Evolutionary conservation across 2,329 filamentous ascomycete genomes (phyloP), one percentile per base, ranked within the genome.

Genomic region (Celoporthe dispersa): DNA sequence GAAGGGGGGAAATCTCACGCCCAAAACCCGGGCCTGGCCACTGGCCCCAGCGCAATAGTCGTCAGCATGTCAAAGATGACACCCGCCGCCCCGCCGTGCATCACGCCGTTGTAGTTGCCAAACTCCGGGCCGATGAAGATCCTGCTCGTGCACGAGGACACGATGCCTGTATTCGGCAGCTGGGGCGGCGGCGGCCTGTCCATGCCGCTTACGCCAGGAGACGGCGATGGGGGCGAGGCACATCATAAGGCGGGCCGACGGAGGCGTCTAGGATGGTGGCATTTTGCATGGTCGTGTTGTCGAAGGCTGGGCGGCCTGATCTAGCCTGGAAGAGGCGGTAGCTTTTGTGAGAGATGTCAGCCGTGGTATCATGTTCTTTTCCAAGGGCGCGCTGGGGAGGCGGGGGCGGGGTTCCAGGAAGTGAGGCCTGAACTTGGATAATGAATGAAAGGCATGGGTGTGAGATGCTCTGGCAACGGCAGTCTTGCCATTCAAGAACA

Each of bases 31-130:
- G 83, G 82, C 48, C 77, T 79, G 6, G 84, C 79, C 16, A 87
- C 65, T 1, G 85, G 84, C 55, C 83, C 84, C 25, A 87, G 76
- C 0, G 84, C 84, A 16, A 80, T 80, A 0, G 83, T 86, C 5
- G 84, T 87, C 68, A 82, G 81, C 77, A 88, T 84, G 74, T 90
- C 87, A 70, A 87, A 86, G 59, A 88, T 84, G 6, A 86, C 78
- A 0, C 84, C 83, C 2, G 85, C 84, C 2, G 84, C 85, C 8
- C 85, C 86, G 28, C 86, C 86, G 74, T 88, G 86, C 72, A 88
- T 80, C 41, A 83, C 84, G 1, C 80, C 80, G 41, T 80, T 79
- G 60, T 80, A 75, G 75, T 87, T 88, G 71, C 81, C 81, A 66
- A 86, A 82, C 62, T 77, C 75, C 14, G 75, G 74, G 12, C 82